Conservation (phyloP, 1,284 basidiomycete genomes). For the Ganoderma resinaceum region DNA sequence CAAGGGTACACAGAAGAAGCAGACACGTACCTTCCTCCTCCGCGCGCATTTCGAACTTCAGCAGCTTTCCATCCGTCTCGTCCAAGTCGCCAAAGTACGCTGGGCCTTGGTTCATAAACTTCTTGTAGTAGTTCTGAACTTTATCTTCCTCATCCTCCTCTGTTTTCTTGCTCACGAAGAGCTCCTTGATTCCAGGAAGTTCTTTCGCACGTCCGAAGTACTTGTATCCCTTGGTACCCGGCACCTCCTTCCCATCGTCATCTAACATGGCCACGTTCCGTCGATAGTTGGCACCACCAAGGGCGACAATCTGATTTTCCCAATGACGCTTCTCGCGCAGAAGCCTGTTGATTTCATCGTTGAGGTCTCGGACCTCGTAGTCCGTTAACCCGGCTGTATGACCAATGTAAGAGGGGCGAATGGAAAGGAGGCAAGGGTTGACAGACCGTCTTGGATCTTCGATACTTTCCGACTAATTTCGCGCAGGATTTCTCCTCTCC, state of each 20-base stretch:
- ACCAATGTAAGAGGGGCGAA: constrained; percentile 14
- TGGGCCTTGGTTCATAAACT: constrained; percentile 89
- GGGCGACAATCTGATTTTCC: constrained; percentile 95
- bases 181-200: constrained; percentile 93
- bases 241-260: constrained; percentile 94
- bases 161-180: constrained; percentile 86
- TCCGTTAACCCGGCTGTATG: constrained; percentile 86
- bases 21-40: constrained; percentile 75
- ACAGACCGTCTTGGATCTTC: constrained; percentile 95
- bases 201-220: constrained; percentile 97
- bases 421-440: background rate
- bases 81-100: constrained; percentile 94
- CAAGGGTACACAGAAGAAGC: background rate
- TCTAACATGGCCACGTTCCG: constrained; percentile 91
- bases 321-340: constrained; percentile 96
- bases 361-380: constrained; percentile 95
- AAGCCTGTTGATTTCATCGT: constrained; percentile 98
- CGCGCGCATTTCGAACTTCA: constrained; percentile 74
- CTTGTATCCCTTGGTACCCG: constrained; percentile 99
- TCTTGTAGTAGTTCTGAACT: constrained; percentile 82
- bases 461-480: constrained; percentile 97
- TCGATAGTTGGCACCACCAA: constrained; percentile 97
- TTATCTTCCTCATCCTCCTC: constrained; percentile 88
- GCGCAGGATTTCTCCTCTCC: constrained; percentile 93
- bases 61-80: constrained; percentile 76